Conservation (phyloP, 306 rosid genomes). For the Abrus pulchellus region DNA sequence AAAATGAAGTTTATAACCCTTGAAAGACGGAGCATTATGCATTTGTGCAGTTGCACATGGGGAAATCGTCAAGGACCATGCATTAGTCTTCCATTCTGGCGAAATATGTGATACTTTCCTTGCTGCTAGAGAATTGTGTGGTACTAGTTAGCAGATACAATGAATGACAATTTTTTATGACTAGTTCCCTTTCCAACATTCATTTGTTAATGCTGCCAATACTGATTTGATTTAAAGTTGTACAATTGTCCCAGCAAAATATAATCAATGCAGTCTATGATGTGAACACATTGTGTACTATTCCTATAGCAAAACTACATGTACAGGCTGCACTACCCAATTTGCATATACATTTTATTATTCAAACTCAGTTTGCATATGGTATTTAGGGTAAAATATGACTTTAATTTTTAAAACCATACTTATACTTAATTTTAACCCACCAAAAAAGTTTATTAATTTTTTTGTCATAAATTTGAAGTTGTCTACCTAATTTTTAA, state of each 20-base stretch:
- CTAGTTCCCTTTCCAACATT: background rate
- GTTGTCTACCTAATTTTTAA: too few relatives aligned
- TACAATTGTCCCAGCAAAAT: slow-evolving; percentile 19
- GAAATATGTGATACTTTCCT: background rate
- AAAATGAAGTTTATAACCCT: background rate
- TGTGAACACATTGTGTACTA: too few relatives aligned
- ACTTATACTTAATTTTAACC: too few relatives aligned
- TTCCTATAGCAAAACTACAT: too few relatives aligned
- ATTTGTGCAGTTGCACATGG: slow-evolving; percentile 21
- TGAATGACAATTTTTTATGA: background rate
- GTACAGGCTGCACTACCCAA: too few relatives aligned
- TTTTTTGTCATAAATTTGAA: too few relatives aligned
- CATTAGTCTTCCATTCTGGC: background rate
- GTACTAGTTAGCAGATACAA: background rate
- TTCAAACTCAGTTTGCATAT: too few relatives aligned
- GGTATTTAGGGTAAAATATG: too few relatives aligned
- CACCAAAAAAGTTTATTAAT: too few relatives aligned
- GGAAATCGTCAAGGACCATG: background rate
- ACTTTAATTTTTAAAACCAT: too few relatives aligned
- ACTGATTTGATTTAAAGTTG: slow-evolving; percentile 25
- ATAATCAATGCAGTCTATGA: background rate
- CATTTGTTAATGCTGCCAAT: slow-evolving; percentile 4
- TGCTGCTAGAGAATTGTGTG: background rate
- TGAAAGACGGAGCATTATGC: background rate
- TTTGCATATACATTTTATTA: too few relatives aligned